Conservation (phyloP, 768 basidiomycete species). For the Podaxis mareebaensis region DNA sequence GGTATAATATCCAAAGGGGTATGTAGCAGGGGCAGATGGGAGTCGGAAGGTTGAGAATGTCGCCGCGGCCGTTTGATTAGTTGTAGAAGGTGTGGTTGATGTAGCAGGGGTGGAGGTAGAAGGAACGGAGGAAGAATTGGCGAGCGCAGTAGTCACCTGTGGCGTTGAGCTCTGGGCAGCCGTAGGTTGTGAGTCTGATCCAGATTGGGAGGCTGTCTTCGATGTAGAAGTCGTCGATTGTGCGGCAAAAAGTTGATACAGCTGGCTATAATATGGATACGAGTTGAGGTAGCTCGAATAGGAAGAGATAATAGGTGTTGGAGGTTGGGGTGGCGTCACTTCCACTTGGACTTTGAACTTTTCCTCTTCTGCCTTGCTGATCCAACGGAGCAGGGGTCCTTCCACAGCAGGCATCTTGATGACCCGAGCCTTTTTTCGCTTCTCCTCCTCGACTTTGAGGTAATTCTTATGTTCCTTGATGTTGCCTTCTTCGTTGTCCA, state of each 20-base stretch:
- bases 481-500: slow-evolving; percentile 88
- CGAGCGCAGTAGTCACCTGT: background rate
- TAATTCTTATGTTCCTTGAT: slow-evolving; percentile 77
- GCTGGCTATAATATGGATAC: slow-evolving; percentile 7
- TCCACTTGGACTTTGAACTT: slow-evolving; percentile 37
- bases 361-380: slow-evolving; percentile 63
- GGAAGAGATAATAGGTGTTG: slow-evolving; percentile 24
- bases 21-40: slow-evolving; percentile 10
- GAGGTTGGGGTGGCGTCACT: slow-evolving; percentile 27
- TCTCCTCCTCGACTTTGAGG: slow-evolving; percentile 79
- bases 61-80: background rate
- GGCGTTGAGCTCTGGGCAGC: slow-evolving; percentile 1
- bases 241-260: slow-evolving; percentile 1
- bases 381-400: slow-evolving; percentile 72
- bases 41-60: slow-evolving; percentile 13
- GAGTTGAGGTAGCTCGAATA: slow-evolving; percentile 10
- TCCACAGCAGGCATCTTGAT: slow-evolving; percentile 55
- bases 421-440: slow-evolving; percentile 65
- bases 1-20: slow-evolving; percentile 12
- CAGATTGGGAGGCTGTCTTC: background rate
- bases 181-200: slow-evolving; percentile 2
- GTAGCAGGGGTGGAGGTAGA: background rate
- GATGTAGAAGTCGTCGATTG: background rate
- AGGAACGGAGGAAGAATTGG: slow-evolving; percentile 5
- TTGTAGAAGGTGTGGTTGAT: background rate